Base-by-base conservation (phyloP, 441 rosid species). In the Melastoma candidum region DNA sequence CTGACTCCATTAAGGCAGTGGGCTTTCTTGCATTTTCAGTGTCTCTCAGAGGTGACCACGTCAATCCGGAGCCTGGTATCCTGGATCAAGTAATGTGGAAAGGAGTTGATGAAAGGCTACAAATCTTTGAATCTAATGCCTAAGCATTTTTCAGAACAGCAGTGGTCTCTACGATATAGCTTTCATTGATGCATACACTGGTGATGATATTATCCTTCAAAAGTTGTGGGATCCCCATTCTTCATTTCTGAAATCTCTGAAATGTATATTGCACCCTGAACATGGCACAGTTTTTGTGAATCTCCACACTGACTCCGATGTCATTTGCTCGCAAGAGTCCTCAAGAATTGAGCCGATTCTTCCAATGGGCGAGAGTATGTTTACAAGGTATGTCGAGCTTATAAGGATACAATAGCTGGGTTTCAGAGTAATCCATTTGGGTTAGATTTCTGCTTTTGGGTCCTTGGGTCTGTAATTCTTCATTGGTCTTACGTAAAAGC, bases 111-210 rank as follows among this genome's bases (percentile, higher is more conserved):
- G 94, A 92, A 74, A 87, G 98, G 65, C 76, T 92, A 44, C 68
- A 52, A 76, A 87, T 92, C 57, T 69, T 71, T 12, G 89, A 84
- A 55, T 66, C 83, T 17, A 88, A 92, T n/a, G 96, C 95, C 4
- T 86, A 84, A 72, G 70, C 79, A 12, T 85, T 85, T 66, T 88
- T 32, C 70, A 73, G 7, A 60, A 72, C 50, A 72, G 65, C 60
- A 44, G 32, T 11, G 66, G 64, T 51, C 3, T 63, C 13, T 92
- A 92, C 2, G 95, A 92, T 63, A 47, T 88, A 59, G 65, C 85
- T 70, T 88, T 92, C 63, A 75, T 92, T 0, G 98, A 92, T 77
- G 96, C 98, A 43, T 92, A 85, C 68, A 87, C 87, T 11, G 96
- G 98, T 22, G 98, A 84, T 22, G 95, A 83, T 71, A 71, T 92